Percentiles rank a stretch among this genome's conserved stretches.
Evolutionary conservation across 768 basidiomycete species (phyloP).

Genomic region (Jaapia argillacea): DNA sequence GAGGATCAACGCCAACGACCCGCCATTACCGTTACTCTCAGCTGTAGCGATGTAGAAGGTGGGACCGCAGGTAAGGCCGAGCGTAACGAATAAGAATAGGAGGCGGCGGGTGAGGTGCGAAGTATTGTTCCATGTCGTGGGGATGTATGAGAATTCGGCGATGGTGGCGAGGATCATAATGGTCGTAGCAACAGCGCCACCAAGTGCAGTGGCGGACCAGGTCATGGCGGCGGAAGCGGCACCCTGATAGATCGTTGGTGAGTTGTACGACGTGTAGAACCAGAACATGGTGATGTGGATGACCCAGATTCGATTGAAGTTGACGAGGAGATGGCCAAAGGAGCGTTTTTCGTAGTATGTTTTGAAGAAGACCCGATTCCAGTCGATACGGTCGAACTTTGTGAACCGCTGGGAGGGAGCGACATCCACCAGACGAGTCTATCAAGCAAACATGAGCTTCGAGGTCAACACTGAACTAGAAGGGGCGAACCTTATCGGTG

Average conservation of each 20-base stretch:
- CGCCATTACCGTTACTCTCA: conserved; percentile 48
- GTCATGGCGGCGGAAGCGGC: conserved; percentile 66
- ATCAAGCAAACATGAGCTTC: neutral
- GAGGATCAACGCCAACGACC: conserved; percentile 79
- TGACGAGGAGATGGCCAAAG: conserved; percentile 93
- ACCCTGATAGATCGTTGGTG: conserved; percentile 70
- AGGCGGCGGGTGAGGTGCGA: conserved; percentile 91
- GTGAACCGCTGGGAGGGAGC: conserved; percentile 90
- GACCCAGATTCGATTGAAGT: conserved; percentile 99
- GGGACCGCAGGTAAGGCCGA: conserved; percentile 86
- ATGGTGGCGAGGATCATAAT: conserved; percentile 96
- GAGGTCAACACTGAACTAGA: neutral
- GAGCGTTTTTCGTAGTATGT: conserved; percentile 98
- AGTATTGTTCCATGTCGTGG: conserved; percentile 97
- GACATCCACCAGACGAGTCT: conserved; percentile 89
- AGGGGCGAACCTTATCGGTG: conserved; percentile 63
- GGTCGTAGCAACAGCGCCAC: conserved; percentile 89
- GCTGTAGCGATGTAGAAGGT: conserved; percentile 92
- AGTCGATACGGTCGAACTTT: conserved; percentile 95
- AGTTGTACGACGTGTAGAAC: conserved; percentile 94
- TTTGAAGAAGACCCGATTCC: conserved; percentile 97
- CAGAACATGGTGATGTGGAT: conserved; percentile 92
- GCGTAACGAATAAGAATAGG: conserved; percentile 81
- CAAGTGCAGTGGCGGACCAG: conserved; percentile 91
- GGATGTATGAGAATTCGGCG: conserved; percentile 95